A percentile compares a stretch with the other conserved stretches of the same genome.
phyloP scores from a whole-genome alignment of 768 basidiomycete species.

The Tubosaeta sp. region DNA sequence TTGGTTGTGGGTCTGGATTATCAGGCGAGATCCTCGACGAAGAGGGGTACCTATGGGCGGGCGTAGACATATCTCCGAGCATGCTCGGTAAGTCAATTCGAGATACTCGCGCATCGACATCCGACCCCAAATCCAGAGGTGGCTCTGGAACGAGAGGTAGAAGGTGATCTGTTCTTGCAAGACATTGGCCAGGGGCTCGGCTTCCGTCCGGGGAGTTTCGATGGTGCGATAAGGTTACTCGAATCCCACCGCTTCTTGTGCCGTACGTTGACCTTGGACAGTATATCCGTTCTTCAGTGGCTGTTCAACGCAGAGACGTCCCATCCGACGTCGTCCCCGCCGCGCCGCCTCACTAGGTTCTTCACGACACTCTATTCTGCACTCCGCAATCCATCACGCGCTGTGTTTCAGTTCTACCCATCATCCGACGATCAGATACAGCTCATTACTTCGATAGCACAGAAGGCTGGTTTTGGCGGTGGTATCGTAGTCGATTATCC shows the following conservation, averaged over 20 bases:
- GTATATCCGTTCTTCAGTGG: slow-evolving; percentile 99
- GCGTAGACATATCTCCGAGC: slow-evolving; percentile 91
- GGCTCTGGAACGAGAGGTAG: slow-evolving; percentile 90
- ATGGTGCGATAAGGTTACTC: slow-evolving; percentile 89
- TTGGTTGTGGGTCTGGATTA: slow-evolving; percentile 95
- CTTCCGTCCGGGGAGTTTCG: slow-evolving; percentile 94
- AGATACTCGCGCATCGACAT: neutral
- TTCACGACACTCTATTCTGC: slow-evolving; percentile 91
- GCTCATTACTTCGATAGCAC: slow-evolving; percentile 88
- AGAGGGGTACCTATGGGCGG: slow-evolving; percentile 89
- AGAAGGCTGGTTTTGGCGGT: slow-evolving; percentile 94
- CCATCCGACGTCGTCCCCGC: slow-evolving; percentile 83
- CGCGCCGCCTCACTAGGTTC: slow-evolving; percentile 79
- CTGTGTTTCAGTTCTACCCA: slow-evolving; percentile 93
- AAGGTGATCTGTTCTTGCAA: slow-evolving; percentile 93
- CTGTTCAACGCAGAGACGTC: slow-evolving; percentile 94
- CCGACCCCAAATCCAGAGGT: slow-evolving; percentile 59
- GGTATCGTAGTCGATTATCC: slow-evolving; percentile 97
- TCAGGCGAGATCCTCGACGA: slow-evolving; percentile 96
- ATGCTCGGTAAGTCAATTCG: slow-evolving; percentile 75
- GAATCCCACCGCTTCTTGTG: neutral
- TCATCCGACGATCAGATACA: slow-evolving; percentile 96
- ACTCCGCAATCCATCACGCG: slow-evolving; percentile 80
- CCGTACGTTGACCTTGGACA: slow-evolving; percentile 29
- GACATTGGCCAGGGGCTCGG: slow-evolving; percentile 99